Conservation (phyloP, 148 eudicot genomes). For the Vaccinium vitisidaea region DNA sequence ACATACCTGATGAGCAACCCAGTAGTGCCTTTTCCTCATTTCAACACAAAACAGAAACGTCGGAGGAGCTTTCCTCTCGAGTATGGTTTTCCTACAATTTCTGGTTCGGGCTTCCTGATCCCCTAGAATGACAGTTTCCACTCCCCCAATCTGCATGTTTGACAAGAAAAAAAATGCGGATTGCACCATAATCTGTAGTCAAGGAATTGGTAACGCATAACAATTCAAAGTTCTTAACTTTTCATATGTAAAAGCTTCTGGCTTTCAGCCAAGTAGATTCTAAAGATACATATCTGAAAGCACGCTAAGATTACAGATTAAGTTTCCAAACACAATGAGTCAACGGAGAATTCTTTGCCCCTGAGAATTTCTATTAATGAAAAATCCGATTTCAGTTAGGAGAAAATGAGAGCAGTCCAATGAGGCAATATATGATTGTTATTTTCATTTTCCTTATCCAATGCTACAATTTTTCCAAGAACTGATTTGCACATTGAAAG, state of each 20-base stretch:
- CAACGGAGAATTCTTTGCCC: background rate
- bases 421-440: background rate
- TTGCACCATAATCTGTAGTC: background rate
- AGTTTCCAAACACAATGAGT: background rate
- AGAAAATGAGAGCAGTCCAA: background rate
- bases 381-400: background rate
- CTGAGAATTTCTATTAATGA: background rate
- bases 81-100: constrained; percentile 40
- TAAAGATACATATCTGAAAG: background rate
- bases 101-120: constrained; percentile 46
- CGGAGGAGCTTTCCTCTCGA: constrained; percentile 44
- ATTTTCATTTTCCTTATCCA: background rate
- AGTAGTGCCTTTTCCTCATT: constrained; percentile 47
- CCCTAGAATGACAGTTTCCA: constrained; percentile 36
- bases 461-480: background rate
- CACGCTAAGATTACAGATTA: background rate
- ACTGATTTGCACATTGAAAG: background rate
- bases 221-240: constrained; percentile 3
- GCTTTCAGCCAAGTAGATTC: background rate
- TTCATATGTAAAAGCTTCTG: background rate
- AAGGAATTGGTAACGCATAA: background rate
- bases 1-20: constrained; percentile 49
- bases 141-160: constrained; percentile 43
- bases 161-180: background rate
- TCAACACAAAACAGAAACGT: constrained; percentile 52